Conservation (phyloP, 2,329 filamentous ascomycete genomes). For the Bipolaris bicolor region DNA sequence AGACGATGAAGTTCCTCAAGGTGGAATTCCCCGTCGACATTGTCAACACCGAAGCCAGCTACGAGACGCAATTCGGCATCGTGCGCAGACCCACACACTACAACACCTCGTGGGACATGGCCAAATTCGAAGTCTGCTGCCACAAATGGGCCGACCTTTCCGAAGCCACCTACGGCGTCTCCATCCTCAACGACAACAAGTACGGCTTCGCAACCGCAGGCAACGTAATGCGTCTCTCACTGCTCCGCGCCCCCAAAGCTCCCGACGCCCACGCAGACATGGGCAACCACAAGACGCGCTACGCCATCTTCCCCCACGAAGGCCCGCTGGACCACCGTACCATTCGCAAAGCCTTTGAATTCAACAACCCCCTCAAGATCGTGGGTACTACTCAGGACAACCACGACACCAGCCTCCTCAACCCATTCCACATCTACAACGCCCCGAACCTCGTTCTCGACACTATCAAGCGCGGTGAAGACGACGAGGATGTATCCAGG, state of each 20-base stretch:
- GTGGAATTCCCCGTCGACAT: slow-evolving; percentile 96
- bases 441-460: slow-evolving; percentile 76
- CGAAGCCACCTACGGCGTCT: slow-evolving; percentile 87
- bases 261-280: slow-evolving; percentile 94
- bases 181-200: slow-evolving; percentile 92
- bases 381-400: slow-evolving; percentile 47
- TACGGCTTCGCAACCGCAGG: slow-evolving; percentile 93
- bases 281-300: slow-evolving; percentile 85
- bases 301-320: slow-evolving; percentile 85
- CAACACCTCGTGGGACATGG: slow-evolving; percentile 98
- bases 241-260: slow-evolving; percentile 87
- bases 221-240: slow-evolving; percentile 84
- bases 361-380: slow-evolving; percentile 80
- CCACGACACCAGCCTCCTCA: slow-evolving; percentile 43
- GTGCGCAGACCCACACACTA: slow-evolving; percentile 92
- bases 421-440: slow-evolving; percentile 71
- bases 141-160: slow-evolving; percentile 93
- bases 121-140: slow-evolving; percentile 95
- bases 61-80: slow-evolving; percentile 93
- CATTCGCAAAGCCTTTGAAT: slow-evolving; percentile 82
- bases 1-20: slow-evolving; percentile 97
- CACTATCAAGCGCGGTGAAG: slow-evolving; percentile 82
- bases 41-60: slow-evolving; percentile 87
- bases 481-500: slow-evolving; percentile 60
- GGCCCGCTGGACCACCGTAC: slow-evolving; percentile 75